Evolutionary conservation across 331 rosid species (phyloP).

Genomic region (Malus hybrid): DNA sequence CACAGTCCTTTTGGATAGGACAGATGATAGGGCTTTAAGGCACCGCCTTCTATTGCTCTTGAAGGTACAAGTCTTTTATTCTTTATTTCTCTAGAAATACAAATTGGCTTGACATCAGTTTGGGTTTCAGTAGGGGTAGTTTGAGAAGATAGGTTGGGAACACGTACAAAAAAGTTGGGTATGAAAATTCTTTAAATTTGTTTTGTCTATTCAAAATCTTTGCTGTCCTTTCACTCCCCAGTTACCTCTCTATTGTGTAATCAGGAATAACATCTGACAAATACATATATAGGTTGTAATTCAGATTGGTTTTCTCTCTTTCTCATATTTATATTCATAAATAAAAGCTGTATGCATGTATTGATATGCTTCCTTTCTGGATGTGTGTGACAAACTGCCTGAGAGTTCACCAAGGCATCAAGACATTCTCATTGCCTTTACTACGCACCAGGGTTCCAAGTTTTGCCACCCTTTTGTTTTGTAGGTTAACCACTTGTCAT

Average conservation of each 20-base stretch:
- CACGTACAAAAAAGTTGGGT: neutral
- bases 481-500: neutral
- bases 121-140: neutral
- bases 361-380: neutral
- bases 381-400: neutral
- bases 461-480: neutral
- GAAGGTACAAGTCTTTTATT: conserved; percentile 45
- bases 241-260: neutral
- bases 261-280: neutral
- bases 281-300: neutral
- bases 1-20: conserved; percentile 95
- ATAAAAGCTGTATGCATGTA: neutral
- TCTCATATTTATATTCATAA: neutral
- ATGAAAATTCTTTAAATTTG: neutral
- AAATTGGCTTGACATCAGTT: neutral
- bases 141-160: neutral
- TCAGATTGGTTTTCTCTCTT: neutral
- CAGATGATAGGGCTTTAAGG: conserved; percentile 97
- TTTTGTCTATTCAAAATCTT: neutral
- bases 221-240: neutral
- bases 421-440: neutral
- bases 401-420: neutral
- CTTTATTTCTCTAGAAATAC: neutral
- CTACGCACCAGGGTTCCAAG: neutral
- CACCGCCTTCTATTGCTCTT: conserved; percentile 95